Conservation (phyloP, 2,329 filamentous ascomycete species). For the Aureobasidium sp. region DNA sequence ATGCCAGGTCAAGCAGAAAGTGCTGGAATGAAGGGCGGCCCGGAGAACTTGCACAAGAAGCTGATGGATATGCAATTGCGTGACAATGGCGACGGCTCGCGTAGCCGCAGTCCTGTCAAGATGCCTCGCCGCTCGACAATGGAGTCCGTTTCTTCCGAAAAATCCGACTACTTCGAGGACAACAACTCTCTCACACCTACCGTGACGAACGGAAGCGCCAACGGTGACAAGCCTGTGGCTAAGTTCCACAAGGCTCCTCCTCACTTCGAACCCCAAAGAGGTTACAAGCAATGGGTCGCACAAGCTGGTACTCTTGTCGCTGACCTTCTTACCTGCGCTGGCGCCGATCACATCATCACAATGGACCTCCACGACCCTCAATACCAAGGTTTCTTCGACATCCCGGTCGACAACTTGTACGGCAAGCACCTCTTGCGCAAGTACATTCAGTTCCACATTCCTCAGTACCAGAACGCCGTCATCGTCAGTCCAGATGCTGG, state of each 20-base stretch:
- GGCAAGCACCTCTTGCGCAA: constrained; percentile 65
- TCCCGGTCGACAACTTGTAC: constrained; percentile 96
- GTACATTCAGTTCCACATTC: constrained; percentile 72
- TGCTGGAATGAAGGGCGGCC: constrained; percentile 58
- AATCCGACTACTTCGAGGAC: constrained; percentile 21
- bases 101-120: constrained; percentile 14
- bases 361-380: constrained; percentile 96
- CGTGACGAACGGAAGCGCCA: constrained; percentile 40
- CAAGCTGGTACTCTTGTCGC: constrained; percentile 93
- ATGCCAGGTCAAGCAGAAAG: constrained; percentile 64
- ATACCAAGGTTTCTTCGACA: constrained; percentile 98
- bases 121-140: constrained; percentile 21
- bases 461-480: constrained; percentile 76
- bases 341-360: constrained; percentile 93
- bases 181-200: constrained; percentile 18
- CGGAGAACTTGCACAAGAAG: constrained; percentile 64
- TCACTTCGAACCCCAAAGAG: constrained; percentile 70
- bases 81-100: constrained; percentile 31
- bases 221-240: constrained; percentile 52
- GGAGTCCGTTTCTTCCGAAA: constrained; percentile 27
- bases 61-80: constrained; percentile 61
- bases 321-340: constrained; percentile 88
- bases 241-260: constrained; percentile 45
- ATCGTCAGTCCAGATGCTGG: constrained; percentile 95
- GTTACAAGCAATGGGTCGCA: constrained; percentile 98